phyloP scores from a whole-genome alignment of 2,329 filamentous ascomycete genomes.

The Phaeosphaeriaceae sp. region DNA sequence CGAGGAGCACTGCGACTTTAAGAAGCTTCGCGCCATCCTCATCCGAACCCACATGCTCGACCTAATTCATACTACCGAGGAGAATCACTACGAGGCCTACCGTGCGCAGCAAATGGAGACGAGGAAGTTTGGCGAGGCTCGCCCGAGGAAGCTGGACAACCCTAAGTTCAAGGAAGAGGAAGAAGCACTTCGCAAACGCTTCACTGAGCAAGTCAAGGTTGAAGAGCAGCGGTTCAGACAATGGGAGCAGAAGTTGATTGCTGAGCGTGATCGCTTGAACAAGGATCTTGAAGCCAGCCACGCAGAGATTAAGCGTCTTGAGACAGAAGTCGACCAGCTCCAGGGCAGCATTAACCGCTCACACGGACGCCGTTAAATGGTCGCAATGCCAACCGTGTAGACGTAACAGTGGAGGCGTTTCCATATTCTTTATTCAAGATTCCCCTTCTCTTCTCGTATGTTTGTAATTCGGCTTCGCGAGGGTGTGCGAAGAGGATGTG shows the following conservation, averaged over 20 bases:
- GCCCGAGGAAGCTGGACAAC: slow-evolving; percentile 97
- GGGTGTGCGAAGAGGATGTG: slow-evolving; percentile 8
- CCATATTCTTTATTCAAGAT: slow-evolving; percentile 46
- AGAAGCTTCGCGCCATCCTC: slow-evolving; percentile 98
- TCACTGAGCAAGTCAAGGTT: slow-evolving; percentile 99
- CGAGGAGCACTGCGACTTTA: slow-evolving; percentile 99
- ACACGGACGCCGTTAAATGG: slow-evolving; percentile 81
- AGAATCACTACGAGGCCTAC: slow-evolving; percentile 99
- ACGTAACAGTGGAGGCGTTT: slow-evolving; percentile 22
- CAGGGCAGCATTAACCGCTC: slow-evolving; percentile 89
- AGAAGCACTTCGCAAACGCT: slow-evolving; percentile 96
- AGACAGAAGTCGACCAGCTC: slow-evolving; percentile 90
- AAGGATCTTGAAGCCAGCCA: slow-evolving; percentile 99
- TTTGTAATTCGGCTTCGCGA: slow-evolving; percentile 50
- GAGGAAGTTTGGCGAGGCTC: slow-evolving; percentile 96
- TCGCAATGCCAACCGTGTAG: slow-evolving; percentile 13
- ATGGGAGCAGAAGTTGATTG: slow-evolving; percentile 99
- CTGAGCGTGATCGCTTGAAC: slow-evolving; percentile 97
- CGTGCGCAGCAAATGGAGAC: slow-evolving; percentile 99
- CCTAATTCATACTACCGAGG: slow-evolving; percentile 98
- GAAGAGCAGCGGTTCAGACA: slow-evolving; percentile 99
- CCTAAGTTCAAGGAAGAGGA: slow-evolving; percentile 99
- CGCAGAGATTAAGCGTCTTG: slow-evolving; percentile 85
- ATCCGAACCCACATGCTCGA: slow-evolving; percentile 99
- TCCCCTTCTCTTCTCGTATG: slow-evolving; percentile 49